Evolutionary conservation across 306 rosid genomes (phyloP).

Genomic region (Fragaria nilgerrensis): DNA sequence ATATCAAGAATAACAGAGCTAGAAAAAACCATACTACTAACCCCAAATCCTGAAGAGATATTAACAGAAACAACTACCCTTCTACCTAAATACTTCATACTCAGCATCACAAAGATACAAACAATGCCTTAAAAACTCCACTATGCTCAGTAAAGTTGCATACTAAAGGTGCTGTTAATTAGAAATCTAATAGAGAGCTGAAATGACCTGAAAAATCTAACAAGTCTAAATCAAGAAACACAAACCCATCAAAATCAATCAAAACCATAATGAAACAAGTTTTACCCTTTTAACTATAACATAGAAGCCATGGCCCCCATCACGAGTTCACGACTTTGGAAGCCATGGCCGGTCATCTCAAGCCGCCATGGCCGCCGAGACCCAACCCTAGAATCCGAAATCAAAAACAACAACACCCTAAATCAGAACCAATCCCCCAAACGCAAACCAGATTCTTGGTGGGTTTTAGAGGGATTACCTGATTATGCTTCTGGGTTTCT

Average conservation of each 20-base stretch:
- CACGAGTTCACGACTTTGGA: background rate
- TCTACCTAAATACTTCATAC: background rate
- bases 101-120: background rate
- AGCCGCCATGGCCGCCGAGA: constrained; percentile 2
- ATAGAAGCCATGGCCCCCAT: constrained; percentile 5
- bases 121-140: background rate
- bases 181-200: background rate
- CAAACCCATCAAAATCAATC: background rate
- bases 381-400: background rate
- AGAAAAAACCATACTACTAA: too few species aligned
- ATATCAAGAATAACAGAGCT: background rate
- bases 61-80: background rate
- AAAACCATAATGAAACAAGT: background rate
- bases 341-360: constrained; percentile 17
- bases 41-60: background rate
- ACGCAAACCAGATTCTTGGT: background rate
- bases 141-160: background rate
- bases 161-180: background rate
- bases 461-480: background rate
- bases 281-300: background rate
- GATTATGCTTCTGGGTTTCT: background rate
- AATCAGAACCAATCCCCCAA: background rate
- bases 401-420: background rate
- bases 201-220: background rate
- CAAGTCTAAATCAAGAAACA: background rate